Percentiles rank a stretch among this genome's conserved stretches.
Evolutionary conservation across 371 early-diverging fungal genomes (phyloP).

Genomic region (Mucor velutinosus): DNA sequence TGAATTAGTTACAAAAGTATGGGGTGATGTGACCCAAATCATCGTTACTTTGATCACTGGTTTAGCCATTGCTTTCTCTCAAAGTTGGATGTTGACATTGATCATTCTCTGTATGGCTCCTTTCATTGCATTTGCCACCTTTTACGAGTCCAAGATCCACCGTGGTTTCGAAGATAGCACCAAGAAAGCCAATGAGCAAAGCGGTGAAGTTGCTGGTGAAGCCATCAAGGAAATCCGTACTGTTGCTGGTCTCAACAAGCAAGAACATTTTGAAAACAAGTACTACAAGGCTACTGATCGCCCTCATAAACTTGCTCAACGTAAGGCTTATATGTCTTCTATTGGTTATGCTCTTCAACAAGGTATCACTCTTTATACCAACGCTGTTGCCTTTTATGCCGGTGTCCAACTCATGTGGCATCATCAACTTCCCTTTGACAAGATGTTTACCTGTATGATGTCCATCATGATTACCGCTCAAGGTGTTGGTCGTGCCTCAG

Average conservation of each 20-base stretch:
- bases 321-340: constrained; percentile 57
- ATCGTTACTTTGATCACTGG: constrained; percentile 49
- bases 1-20: constrained; percentile 68
- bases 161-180: constrained; percentile 63
- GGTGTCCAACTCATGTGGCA: constrained; percentile 51
- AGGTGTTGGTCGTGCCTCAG: constrained; percentile 65
- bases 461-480: constrained; percentile 77
- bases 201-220: constrained; percentile 81
- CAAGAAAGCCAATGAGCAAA: constrained; percentile 68
- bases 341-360: constrained; percentile 73
- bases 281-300: constrained; percentile 62
- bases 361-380: constrained; percentile 67
- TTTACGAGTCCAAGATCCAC: constrained; percentile 45
- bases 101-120: constrained; percentile 61
- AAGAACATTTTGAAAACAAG: constrained; percentile 61
- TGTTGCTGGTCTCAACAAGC: constrained; percentile 82
- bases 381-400: constrained; percentile 63
- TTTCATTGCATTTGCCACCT: constrained; percentile 49
- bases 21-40: constrained; percentile 64
- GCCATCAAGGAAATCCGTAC: constrained; percentile 89
- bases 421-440: constrained; percentile 30
- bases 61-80: constrained; percentile 51
- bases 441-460: constrained; percentile 71
- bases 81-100: constrained; percentile 63
- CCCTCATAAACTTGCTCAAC: constrained; percentile 67